Evolutionary conservation across 2,329 filamentous ascomycete genomes (phyloP).

Genomic region (Trichoderma atroviride): DNA sequence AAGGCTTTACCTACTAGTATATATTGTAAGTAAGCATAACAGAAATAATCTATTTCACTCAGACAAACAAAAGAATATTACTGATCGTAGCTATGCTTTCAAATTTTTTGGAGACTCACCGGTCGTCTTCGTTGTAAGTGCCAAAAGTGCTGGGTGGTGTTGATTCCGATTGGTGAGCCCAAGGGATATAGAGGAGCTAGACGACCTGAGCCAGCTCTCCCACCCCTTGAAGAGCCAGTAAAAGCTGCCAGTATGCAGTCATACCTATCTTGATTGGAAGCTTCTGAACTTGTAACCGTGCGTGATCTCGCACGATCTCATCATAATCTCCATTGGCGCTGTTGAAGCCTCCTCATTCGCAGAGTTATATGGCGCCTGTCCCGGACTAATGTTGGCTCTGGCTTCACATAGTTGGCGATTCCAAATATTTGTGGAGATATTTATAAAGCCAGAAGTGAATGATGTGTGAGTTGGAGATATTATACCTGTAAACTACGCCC

Average conservation of each 20-base stretch:
- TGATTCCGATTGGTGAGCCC: neutral
- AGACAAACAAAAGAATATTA: too few relatives aligned
- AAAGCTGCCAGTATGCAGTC: neutral
- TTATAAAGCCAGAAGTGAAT: neutral
- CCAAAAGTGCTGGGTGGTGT: neutral
- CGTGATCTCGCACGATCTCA: neutral
- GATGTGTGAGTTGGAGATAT: neutral
- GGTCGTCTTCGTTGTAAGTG: neutral
- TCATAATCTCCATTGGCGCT: neutral
- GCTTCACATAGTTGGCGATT: neutral
- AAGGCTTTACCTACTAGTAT: too few relatives aligned
- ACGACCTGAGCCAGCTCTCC: neutral
- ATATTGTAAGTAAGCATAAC: too few relatives aligned
- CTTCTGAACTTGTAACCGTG: neutral
- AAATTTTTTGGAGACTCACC: too few relatives aligned
- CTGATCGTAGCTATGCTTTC: too few relatives aligned
- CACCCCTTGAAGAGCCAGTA: neutral
- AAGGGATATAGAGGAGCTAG: constrained; percentile 8
- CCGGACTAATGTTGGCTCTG: neutral
- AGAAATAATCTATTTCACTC: too few relatives aligned
- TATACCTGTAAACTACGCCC: neutral
- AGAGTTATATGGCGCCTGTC: neutral
- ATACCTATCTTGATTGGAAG: neutral
- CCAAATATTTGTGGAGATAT: neutral
- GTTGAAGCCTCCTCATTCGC: neutral